Conservation (phyloP, 2,329 filamentous ascomycete genomes). For the Zalaria sp. region DNA sequence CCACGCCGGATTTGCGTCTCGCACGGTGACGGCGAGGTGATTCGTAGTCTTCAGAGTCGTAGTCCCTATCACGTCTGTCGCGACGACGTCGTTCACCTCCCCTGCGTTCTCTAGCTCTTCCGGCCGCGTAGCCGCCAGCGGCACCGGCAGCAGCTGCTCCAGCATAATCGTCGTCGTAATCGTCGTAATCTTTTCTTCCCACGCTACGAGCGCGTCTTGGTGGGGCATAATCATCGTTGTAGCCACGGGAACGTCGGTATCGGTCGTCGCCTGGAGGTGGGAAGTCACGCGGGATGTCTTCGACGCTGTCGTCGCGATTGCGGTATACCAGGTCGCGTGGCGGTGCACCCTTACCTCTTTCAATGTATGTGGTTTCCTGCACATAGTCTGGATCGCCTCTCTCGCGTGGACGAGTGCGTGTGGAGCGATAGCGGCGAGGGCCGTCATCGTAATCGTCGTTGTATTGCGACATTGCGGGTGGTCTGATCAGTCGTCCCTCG, state of each 20-base stretch:
- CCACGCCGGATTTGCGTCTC: conserved; percentile 43
- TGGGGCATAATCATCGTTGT: conserved; percentile 28
- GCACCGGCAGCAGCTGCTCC: conserved; percentile 27
- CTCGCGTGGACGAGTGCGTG: conserved; percentile 26
- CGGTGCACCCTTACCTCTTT: conserved; percentile 26
- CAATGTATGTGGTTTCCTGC: conserved; percentile 35
- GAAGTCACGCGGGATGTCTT: conserved; percentile 75
- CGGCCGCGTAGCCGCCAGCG: conserved; percentile 20
- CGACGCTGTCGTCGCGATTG: conserved; percentile 62
- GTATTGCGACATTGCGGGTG: conserved; percentile 32
- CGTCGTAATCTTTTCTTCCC: conserved; percentile 39
- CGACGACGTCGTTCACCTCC: conserved; percentile 28
- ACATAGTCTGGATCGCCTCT: conserved; percentile 37
- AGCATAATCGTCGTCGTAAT: conserved; percentile 42
- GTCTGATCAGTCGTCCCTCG: neutral
- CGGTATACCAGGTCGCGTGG: conserved; percentile 36
- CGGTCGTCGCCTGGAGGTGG: conserved; percentile 46
- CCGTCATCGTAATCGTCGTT: conserved; percentile 29
- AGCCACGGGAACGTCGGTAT: conserved; percentile 16
- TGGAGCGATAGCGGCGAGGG: conserved; percentile 27
- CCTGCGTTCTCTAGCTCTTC: conserved; percentile 16
- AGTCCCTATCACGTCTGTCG: conserved; percentile 23
- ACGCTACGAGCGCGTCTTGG: conserved; percentile 50
- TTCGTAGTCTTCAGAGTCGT: conserved; percentile 30
- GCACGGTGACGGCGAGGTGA: conserved; percentile 23